A percentile compares a stretch with the other conserved stretches of the same genome.
Evolutionary conservation across 225 moss, liverwort and hornwort species (phyloP).

Genomic region (Straminergon stramineum): DNA sequence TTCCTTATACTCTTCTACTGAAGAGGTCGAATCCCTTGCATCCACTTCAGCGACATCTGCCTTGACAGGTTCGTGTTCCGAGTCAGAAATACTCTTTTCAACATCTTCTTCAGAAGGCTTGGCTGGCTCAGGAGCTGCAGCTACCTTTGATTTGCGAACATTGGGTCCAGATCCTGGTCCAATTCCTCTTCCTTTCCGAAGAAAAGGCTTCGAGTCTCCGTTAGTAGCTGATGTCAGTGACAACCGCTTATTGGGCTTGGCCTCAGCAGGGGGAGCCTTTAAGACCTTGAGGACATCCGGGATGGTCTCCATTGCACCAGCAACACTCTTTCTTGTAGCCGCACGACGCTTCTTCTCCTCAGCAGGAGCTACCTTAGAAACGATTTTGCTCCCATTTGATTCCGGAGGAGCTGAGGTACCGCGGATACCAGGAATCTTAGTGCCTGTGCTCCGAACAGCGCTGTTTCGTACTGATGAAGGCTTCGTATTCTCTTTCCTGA

Average conservation of each 20-base stretch:
- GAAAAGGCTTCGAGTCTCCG: constrained; percentile 81
- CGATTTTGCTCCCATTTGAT: constrained; percentile 41
- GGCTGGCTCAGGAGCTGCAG: constrained; percentile 37
- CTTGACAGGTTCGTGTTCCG: constrained; percentile 17
- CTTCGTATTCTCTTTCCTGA: constrained; percentile 91
- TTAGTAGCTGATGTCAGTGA: constrained; percentile 22
- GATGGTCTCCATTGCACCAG: constrained; percentile 29
- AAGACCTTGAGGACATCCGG: constrained; percentile 29
- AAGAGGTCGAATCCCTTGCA: constrained; percentile 1
- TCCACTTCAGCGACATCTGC: constrained; percentile 10
- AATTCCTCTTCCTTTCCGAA: constrained; percentile 89
- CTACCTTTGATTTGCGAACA: constrained; percentile 63
- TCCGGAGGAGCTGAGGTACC: constrained; percentile 43
- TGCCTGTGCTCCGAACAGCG: constrained; percentile 43
- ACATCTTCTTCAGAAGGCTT: constrained; percentile 43
- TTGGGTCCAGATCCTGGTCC: constrained; percentile 77
- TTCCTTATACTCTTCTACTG: constrained; percentile 11
- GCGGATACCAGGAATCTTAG: constrained; percentile 61
- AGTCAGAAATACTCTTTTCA: constrained; percentile 25
- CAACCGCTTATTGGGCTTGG: constrained; percentile 33
- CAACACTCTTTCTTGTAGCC: constrained; percentile 37
- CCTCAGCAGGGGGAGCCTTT: constrained; percentile 33
- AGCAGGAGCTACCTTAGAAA: constrained; percentile 18
- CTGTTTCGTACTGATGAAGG: constrained; percentile 57
- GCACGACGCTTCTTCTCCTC: constrained; percentile 68